Conservation (phyloP, 2,329 filamentous ascomycete species). For the Phialocephala sp. region DNA sequence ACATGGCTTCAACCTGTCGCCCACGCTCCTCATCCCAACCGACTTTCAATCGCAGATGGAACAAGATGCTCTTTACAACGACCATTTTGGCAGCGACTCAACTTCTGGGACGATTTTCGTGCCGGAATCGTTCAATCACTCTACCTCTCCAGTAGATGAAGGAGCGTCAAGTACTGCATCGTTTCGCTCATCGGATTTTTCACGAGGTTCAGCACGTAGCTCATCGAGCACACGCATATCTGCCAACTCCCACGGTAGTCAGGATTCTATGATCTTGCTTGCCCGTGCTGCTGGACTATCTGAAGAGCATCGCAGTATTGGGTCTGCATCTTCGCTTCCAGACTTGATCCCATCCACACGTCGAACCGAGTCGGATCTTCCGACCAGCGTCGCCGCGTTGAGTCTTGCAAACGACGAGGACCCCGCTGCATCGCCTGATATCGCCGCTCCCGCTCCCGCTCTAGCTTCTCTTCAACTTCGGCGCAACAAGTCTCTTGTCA, state of each 20-base stretch:
- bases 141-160: conserved; percentile 41
- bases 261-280: conserved; percentile 39
- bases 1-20: conserved; percentile 64
- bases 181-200: conserved; percentile 42
- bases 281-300: conserved; percentile 28
- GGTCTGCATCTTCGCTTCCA: conserved; percentile 42
- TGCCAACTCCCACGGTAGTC: conserved; percentile 37
- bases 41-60: conserved; percentile 63
- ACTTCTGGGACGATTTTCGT: conserved; percentile 35
- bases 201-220: conserved; percentile 38
- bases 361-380: conserved; percentile 30
- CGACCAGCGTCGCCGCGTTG: conserved; percentile 20
- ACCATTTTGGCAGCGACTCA: conserved; percentile 34
- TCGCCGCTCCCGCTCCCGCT: conserved; percentile 7
- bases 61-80: conserved; percentile 39
- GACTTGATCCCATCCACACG: conserved; percentile 39
- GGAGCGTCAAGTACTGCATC: conserved; percentile 39
- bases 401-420: conserved; percentile 22
- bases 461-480: conserved; percentile 28
- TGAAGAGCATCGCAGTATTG: conserved; percentile 37
- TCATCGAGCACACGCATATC: conserved; percentile 40
- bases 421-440: no score
- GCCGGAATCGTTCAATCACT: conserved; percentile 34
- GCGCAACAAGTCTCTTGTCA: conserved; percentile 25
- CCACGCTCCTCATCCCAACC: conserved; percentile 64